These are phyloP conservation scores for Amphicarpaea edgeworthii DNA, from an alignment of 306 rosid species.

Conservation along the genomic window DNA sequence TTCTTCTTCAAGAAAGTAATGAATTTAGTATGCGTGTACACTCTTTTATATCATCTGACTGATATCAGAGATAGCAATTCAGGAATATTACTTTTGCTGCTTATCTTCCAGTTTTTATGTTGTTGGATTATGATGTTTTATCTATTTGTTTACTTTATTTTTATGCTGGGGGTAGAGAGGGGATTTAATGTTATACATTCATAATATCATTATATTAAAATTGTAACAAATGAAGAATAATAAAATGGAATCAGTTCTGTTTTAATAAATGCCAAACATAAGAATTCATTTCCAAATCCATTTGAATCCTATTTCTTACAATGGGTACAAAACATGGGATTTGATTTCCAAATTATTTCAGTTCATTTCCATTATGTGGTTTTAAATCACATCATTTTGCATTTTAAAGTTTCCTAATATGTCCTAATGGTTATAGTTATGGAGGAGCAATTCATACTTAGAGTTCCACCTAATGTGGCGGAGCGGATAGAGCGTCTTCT, in stretches of 20 bases:
- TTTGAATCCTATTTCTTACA: neutral
- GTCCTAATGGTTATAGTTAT: slow-evolving; percentile 27
- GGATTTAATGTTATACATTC: neutral
- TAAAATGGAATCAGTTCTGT: neutral
- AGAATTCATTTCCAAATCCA: neutral
- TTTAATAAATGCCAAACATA: neutral
- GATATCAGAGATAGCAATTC: neutral
- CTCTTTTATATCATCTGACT: neutral
- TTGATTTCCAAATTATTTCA: neutral
- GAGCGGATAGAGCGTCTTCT: slow-evolving; percentile 52
- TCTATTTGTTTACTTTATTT: neutral
- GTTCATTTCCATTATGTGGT: neutral
- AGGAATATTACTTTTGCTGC: neutral
- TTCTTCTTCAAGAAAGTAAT: neutral
- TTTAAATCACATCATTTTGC: neutral
- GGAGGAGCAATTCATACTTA: slow-evolving; percentile 58
- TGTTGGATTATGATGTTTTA: neutral
- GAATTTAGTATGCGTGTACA: neutral
- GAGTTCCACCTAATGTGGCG: slow-evolving; percentile 50
- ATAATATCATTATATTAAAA: neutral
- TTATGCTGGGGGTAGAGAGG: neutral
- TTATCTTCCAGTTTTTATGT: neutral
- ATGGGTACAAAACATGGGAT: neutral
- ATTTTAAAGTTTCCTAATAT: slow-evolving; percentile 6
- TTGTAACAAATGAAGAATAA: neutral